Evolutionary conservation across 129 eudicot genomes (phyloP), one percentile per base, ranked within the genome.

Genomic region (Pittosporum tobira): DNA sequence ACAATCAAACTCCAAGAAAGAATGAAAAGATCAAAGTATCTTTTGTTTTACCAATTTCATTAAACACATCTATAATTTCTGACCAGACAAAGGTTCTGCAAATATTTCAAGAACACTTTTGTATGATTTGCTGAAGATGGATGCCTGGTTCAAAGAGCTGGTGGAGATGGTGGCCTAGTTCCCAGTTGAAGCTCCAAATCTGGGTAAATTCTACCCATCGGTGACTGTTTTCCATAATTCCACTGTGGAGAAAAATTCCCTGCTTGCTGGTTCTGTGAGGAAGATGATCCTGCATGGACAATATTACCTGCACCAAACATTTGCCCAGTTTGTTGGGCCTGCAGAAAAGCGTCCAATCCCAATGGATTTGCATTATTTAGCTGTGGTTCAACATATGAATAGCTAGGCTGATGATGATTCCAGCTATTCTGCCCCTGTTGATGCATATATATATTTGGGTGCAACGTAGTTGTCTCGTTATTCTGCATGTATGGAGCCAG

Each of bases 161-260:
- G 72, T 51, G 63, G 68, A 22, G 46, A 48, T 11, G 7, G 66
- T 19, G 30, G 59, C n/a, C 52, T 47, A 45, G 54, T 51, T 26
- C 62, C 71, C 59, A 67, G 53, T 22, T 54, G 70, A 54, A 27
- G 46, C 50, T 13, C 44, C 40, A 52, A 62, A 63, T 57, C 69
- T 8, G 51, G 66, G 29, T 60, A 50, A 16, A 23, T 16, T 3
- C 37, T 23, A 36, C 6, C 29, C 28, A 36, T 36, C 47, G 12
- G 3, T 2, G 19, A 60, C 38, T 14, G 40, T 15, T 43, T 37
- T 16, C 19, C 6, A 26, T 14, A 60, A 22, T 18, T 60, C 65
- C 51, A 44, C 21, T 26, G 11, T n/a, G 20, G 21, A 24, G 3
- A 9, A 34, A 8, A 6, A 34, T 5, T 34, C 26, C 36, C 4